Evolutionary conservation across 345 rosid species (phyloP).

Genomic region (Boechera stricta): DNA sequence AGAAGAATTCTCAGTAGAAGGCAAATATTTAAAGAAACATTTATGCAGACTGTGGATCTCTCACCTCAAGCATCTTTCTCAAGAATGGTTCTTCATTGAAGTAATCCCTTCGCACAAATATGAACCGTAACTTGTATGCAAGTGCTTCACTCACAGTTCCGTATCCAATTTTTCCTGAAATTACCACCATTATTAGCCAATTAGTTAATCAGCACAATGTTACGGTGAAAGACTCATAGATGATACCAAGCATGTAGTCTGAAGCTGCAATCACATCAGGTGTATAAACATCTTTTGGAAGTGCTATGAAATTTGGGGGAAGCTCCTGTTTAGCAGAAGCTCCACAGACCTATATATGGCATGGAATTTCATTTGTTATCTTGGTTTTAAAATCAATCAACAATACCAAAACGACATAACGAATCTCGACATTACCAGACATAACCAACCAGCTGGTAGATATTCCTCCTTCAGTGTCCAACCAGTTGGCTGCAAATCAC

Average conservation of each 20-base stretch:
- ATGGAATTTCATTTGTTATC: background rate
- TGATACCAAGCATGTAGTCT: constrained; percentile 91
- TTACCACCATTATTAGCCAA: background rate
- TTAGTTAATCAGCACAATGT: background rate
- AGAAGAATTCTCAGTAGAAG: background rate
- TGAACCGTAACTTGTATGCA: constrained; percentile 87
- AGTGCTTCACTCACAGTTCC: constrained; percentile 95
- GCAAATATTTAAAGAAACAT: background rate
- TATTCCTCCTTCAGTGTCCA: constrained; percentile 84
- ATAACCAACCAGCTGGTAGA: constrained; percentile 86
- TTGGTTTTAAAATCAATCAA: background rate
- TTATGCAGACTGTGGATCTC: background rate
- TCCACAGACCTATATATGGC: constrained; percentile 74
- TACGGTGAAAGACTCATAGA: background rate
- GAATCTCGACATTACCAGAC: constrained; percentile 64
- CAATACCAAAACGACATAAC: background rate
- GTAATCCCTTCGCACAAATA: constrained; percentile 91
- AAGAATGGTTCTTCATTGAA: constrained; percentile 94
- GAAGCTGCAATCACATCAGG: constrained; percentile 95
- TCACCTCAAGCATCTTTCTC: constrained; percentile 95
- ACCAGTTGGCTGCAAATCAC: constrained; percentile 72
- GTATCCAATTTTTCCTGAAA: constrained; percentile 91
- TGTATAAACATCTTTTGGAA: constrained; percentile 80
- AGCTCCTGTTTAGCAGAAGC: constrained; percentile 76
- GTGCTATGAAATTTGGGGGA: constrained; percentile 83